Evolutionary conservation across 768 basidiomycete genomes (phyloP), one percentile per base, ranked within the genome.

Genomic region (Leccinellum albellum): DNA sequence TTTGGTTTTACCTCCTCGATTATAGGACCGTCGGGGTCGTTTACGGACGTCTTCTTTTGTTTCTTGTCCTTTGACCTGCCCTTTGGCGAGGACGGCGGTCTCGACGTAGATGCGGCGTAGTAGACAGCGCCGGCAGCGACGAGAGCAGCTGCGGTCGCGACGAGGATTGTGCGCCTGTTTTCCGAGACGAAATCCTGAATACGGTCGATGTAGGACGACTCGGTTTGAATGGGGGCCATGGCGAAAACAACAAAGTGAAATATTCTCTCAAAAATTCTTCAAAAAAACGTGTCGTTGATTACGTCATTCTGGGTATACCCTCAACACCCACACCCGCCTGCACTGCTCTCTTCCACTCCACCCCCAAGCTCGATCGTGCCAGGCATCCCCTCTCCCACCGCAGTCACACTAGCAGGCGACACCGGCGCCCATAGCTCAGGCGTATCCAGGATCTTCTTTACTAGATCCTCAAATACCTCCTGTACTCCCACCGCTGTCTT

Each of bases 401-500:
- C 23, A n/a, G 40, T 49, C 46, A 67, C 64, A n/a, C 35, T 49
- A 47, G 67, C 65, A 0, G 65, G 63, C 55, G 63, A 66, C 31
- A 62, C 70, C 53, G 74, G 67, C 24, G 82, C 80, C 91, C 91
- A 94, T 49, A 95, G 74, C 69, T 86, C 87, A 0, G 91, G 90
- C 0, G 89, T 91, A 35, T 91, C 89, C 51, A 95, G 63, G 58
- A 96, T 95, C 73, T 81, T 80, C 67, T 82, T 80, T 21, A 97
- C 94, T 6, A 96, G 83, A 53, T 89, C 87, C 44, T 79, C 74
- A 65, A 88, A 88, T 3, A 87, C 85, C 46, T 92, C 90, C 29
- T 78, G 79, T 6, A 98, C 94, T 15, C 89, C 88, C 0, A 90
- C 78, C 8, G 87, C 83, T 0, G 92, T 97, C 83, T 98, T 98